Base-by-base conservation (phyloP, 805 yeast genomes). In the Nakazawaea populi region DNA sequence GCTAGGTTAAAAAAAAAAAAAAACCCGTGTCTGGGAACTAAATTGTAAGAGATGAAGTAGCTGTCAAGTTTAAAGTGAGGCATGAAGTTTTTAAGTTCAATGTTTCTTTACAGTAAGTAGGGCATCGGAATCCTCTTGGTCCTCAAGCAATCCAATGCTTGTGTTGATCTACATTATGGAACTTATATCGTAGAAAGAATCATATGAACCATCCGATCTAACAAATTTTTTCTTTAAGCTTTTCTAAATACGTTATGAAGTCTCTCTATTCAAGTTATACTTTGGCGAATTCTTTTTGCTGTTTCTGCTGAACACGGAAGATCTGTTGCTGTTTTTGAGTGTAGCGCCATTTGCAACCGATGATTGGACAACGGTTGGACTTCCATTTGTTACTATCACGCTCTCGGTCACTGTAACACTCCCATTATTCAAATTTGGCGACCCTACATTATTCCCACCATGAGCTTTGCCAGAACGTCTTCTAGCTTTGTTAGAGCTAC, bases 401-500 rank as follows among this genome's bases (percentile, higher is more conserved):
- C 35, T 11, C 4, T 34, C 38, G n/a, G n/a, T 18, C 1, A 12
- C 38, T 6, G 31, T 5, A 9, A 7, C 38, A 35, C 10, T 28
- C 4, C 30, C 41, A 28, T 7, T 11, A 35, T 1, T 41, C 29
- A 12, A 11, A n/a, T 6, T 8, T 14, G 24, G 10, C 5, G 34
- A 12, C 9, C 11, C 12, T 12, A 29, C 24, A 29, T 24, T 30
- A 31, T 14, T 47, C 2, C 18, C 18, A 40, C 28, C 40, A 34
- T 46, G 29, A 2, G 29, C 42, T 27, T 34, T 57, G 10, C 58
- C 55, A 3, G 70, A 65, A 47, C 64, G 57, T 52, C 68, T 67
- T 51, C 65, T 68, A 30, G 58, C 58, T 49, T 69, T 68, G 53
- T 67, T 69, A 0, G 74, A 63, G 8, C 69, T 64, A 29, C 72